Evolutionary conservation across 1,139 yeast species (phyloP).

Genomic region (Candida gigantensis): DNA sequence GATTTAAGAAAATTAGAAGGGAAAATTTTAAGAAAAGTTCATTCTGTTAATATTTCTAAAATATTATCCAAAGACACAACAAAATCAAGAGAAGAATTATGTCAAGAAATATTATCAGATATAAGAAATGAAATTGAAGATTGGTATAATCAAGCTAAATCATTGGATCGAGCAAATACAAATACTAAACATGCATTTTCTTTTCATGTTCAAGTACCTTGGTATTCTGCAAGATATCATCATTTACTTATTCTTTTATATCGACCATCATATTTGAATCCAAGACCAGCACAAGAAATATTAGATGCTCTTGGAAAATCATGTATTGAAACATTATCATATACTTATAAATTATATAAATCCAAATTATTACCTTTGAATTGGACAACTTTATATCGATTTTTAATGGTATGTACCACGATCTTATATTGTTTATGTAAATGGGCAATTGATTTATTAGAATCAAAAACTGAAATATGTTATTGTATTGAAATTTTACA

Average conservation of each 20-base stretch:
- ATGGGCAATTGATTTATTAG: slow-evolving; percentile 44
- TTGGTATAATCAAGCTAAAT: slow-evolving; percentile 29
- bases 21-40: slow-evolving; percentile 38
- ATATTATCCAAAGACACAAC: slow-evolving; percentile 5
- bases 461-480: slow-evolving; percentile 44
- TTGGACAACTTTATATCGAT: slow-evolving; percentile 50
- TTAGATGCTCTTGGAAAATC: slow-evolving; percentile 39
- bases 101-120: slow-evolving; percentile 24
- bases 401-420: slow-evolving; percentile 46
- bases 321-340: slow-evolving; percentile 40
- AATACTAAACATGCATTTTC: slow-evolving; percentile 21
- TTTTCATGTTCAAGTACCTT: slow-evolving; percentile 42
- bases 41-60: slow-evolving; percentile 28
- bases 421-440: slow-evolving; percentile 47
- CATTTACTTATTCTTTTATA: slow-evolving; percentile 44
- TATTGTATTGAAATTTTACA: slow-evolving; percentile 46
- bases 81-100: slow-evolving; percentile 21
- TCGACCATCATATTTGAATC: slow-evolving; percentile 48
- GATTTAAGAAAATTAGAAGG: slow-evolving; percentile 45
- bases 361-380: slow-evolving; percentile 45
- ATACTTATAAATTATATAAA: slow-evolving; percentile 42
- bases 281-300: slow-evolving; percentile 39
- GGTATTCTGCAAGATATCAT: slow-evolving; percentile 49
- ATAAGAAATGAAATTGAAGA: slow-evolving; percentile 42
- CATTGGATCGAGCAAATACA: slow-evolving; percentile 17